Percentiles rank a stretch among this genome's conserved stretches.
Evolutionary conservation across 805 yeast species (phyloP).

Genomic region (Kodamaea laetipori): DNA sequence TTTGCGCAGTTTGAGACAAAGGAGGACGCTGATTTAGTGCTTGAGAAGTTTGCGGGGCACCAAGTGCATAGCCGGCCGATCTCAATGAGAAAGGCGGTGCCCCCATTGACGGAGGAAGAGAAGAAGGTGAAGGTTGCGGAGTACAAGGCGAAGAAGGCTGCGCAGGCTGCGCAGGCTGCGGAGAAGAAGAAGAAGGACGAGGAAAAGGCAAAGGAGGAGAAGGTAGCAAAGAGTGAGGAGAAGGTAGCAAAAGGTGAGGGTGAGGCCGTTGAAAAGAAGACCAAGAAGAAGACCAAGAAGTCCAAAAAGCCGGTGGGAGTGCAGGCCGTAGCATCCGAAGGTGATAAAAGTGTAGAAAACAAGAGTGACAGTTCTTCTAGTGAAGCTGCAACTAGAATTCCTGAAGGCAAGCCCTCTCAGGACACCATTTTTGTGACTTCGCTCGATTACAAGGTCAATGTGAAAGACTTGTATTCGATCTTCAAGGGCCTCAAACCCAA

Average conservation of each 20-base stretch:
- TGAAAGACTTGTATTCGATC: constrained; percentile 46
- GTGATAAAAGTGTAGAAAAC: constrained; percentile 1
- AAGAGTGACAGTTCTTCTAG: constrained; percentile 15
- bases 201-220: constrained; percentile 10
- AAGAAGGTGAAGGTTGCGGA: constrained; percentile 39
- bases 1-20: constrained; percentile 54
- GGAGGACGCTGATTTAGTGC: constrained; percentile 47
- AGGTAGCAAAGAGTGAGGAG: too few relatives aligned
- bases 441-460: constrained; percentile 53
- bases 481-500: constrained; percentile 53
- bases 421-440: constrained; percentile 65
- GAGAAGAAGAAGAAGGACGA: constrained; percentile 23
- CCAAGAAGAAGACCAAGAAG: constrained; percentile 14
- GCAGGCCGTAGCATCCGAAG: constrained; percentile 15
- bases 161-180: constrained; percentile 17
- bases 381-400: constrained; percentile 17
- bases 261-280: background rate
- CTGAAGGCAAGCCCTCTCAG: constrained; percentile 56
- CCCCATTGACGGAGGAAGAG: constrained; percentile 51
- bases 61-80: constrained; percentile 50
- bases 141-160: constrained; percentile 28
- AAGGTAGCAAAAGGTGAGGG: too few relatives aligned
- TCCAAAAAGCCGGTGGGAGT: constrained; percentile 5
- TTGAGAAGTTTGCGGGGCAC: constrained; percentile 42
- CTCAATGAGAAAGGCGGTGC: constrained; percentile 55